Conservation (phyloP, 192 early-diverging fungal species). For the Linnemannia elongata region DNA sequence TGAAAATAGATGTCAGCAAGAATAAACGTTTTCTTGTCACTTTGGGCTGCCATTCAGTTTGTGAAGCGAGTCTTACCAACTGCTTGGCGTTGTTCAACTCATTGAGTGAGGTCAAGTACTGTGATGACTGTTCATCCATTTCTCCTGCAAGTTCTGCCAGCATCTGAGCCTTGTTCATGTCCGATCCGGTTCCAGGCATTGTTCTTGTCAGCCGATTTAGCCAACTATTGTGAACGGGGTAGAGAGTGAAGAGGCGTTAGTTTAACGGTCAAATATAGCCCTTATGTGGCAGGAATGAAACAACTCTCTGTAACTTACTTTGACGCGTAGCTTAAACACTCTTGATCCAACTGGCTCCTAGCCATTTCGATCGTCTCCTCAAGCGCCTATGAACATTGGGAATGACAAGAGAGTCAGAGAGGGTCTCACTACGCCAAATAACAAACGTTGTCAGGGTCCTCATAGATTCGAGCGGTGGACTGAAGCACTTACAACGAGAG, state of each 20-base stretch:
- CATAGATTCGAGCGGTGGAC: not conserved
- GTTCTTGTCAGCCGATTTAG: slow-evolving; percentile 31
- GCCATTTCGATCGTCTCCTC: slow-evolving; percentile 59
- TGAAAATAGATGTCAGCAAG: not conserved
- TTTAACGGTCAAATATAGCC: not conserved
- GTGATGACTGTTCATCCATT: slow-evolving; percentile 28
- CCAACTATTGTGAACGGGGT: slow-evolving; percentile 15
- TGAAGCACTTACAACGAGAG: slow-evolving; percentile 41
- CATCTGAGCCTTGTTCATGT: slow-evolving; percentile 23
- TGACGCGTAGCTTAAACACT: slow-evolving; percentile 59
- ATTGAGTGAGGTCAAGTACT: slow-evolving; percentile 28
- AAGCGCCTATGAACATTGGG: slow-evolving; percentile 44
- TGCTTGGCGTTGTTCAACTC: slow-evolving; percentile 33
- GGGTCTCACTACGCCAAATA: not conserved
- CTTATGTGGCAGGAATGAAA: too few relatives aligned
- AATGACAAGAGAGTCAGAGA: not conserved
- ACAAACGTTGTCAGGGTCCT: not conserved
- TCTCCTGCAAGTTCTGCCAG: slow-evolving; percentile 18
- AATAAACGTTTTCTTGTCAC: not conserved
- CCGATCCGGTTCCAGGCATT: not conserved
- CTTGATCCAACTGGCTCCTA: slow-evolving; percentile 57
- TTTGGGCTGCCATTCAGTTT: too few relatives aligned
- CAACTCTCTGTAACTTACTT: slow-evolving; percentile 32
- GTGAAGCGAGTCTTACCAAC: slow-evolving; percentile 4
- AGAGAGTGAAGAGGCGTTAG: not conserved